Conservation (phyloP, 257 asterid species). For the Paraleonurus japonicus region DNA sequence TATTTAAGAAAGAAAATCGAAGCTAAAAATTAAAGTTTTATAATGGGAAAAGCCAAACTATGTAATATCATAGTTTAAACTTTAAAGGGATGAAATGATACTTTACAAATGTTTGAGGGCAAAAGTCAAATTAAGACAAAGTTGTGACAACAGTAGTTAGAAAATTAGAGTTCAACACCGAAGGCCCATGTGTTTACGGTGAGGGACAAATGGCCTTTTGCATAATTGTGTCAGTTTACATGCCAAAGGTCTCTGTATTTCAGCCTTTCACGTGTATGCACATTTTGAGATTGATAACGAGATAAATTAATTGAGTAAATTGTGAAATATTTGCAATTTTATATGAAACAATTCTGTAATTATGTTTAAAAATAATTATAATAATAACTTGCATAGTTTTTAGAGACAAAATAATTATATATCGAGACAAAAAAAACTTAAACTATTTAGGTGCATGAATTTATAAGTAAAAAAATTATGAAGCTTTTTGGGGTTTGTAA, state of each 20-base stretch:
- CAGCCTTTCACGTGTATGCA: conserved; percentile 29
- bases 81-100: not conserved
- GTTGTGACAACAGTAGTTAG: not conserved
- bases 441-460: too few relatives aligned
- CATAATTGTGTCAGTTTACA: not conserved
- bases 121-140: not conserved
- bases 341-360: not conserved
- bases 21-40: not conserved
- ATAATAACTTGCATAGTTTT: too few relatives aligned
- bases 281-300: not conserved
- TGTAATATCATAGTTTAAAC: not conserved
- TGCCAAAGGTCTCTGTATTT: not conserved
- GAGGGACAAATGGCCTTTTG: conserved; percentile 9
- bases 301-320: not conserved
- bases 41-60: not conserved
- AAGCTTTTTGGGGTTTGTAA: too few relatives aligned
- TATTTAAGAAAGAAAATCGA: not conserved
- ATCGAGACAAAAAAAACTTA: too few relatives aligned
- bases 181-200: not conserved
- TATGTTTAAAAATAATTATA: too few relatives aligned
- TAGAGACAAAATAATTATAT: too few relatives aligned
- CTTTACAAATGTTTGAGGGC: not conserved
- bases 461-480: too few relatives aligned
- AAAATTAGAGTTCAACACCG: not conserved
- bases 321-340: not conserved